phyloP scores from a whole-genome alignment of 805 yeast genomes.

The Monosporozyma aerobia region DNA sequence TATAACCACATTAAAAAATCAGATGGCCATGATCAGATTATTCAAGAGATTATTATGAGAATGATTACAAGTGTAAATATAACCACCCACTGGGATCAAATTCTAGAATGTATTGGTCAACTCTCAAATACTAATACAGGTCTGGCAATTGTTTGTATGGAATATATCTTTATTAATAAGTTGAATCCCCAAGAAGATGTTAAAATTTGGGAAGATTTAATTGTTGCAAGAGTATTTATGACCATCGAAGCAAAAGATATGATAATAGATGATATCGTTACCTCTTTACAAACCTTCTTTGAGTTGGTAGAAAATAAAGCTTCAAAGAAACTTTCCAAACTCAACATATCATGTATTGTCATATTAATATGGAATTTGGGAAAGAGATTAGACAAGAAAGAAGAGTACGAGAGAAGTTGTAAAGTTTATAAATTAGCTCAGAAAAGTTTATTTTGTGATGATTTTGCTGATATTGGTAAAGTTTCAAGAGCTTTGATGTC shows the following conservation, averaged over 20 bases:
- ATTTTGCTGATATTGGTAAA: conserved; percentile 29
- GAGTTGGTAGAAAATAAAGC: conserved; percentile 25
- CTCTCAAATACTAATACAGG: conserved; percentile 18
- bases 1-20: conserved; percentile 7
- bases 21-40: conserved; percentile 5
- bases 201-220: conserved; percentile 21
- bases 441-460: conserved; percentile 17
- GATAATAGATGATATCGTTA: conserved; percentile 15
- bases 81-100: conserved; percentile 13
- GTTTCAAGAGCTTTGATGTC: conserved; percentile 31
- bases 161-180: conserved; percentile 30
- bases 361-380: conserved; percentile 36
- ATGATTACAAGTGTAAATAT: conserved; percentile 29
- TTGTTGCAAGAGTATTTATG: conserved; percentile 21
- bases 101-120: conserved; percentile 24
- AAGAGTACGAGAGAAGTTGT: conserved; percentile 14
- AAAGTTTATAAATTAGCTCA: conserved; percentile 24
- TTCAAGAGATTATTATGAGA: conserved; percentile 30
- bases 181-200: conserved; percentile 21
- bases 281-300: conserved; percentile 17
- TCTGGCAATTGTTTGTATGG: conserved; percentile 28
- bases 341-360: conserved; percentile 27
- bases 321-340: conserved; percentile 18
- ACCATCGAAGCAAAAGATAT: conserved; percentile 21
- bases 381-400: conserved; percentile 23